Percentiles rank a stretch among this genome's conserved stretches.
These are phyloP conservation scores for Saitozyma sp. DNA, from an alignment of 768 basidiomycete genomes.

Conservation along the genomic window DNA sequence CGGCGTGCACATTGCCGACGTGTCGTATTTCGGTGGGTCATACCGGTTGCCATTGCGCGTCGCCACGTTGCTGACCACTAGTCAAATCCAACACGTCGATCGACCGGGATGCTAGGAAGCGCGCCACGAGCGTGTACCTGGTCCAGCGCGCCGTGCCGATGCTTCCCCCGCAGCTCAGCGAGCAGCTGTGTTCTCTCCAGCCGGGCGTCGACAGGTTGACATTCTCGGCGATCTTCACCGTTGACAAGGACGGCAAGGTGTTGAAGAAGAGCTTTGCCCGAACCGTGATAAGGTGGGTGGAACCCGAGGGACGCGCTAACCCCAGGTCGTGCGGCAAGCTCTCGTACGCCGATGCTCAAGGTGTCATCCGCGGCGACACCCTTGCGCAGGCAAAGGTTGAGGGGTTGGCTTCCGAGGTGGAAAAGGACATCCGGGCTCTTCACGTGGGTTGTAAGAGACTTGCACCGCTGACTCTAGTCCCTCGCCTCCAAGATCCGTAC, in stretches of 20 bases:
- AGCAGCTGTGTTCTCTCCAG: conserved; percentile 86
- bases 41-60: conserved; percentile 58
- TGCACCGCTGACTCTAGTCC: conserved; percentile 35
- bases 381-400: conserved; percentile 59
- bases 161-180: conserved; percentile 90
- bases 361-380: conserved; percentile 71
- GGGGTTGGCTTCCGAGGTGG: conserved; percentile 62
- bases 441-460: conserved; percentile 52
- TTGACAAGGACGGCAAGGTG: conserved; percentile 77
- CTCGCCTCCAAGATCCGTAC: conserved; percentile 72
- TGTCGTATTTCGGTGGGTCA: conserved; percentile 70
- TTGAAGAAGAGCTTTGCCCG: conserved; percentile 90
- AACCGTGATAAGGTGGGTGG: conserved; percentile 77
- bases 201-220: conserved; percentile 86
- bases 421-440: conserved; percentile 70
- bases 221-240: conserved; percentile 84
- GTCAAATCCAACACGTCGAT: conserved; percentile 69
- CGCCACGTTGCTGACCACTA: conserved; percentile 3
- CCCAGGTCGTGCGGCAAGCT: conserved; percentile 80
- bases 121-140: conserved; percentile 95
- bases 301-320: background rate
- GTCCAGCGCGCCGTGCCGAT: conserved; percentile 95
- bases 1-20: conserved; percentile 94
- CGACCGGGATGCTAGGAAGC: conserved; percentile 95
- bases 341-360: conserved; percentile 77